A percentile compares a stretch with the other conserved stretches of the same genome.
Evolutionary conservation across 2,329 filamentous ascomycete species (phyloP).

Genomic region (Aspergillus quadrilineatus): DNA sequence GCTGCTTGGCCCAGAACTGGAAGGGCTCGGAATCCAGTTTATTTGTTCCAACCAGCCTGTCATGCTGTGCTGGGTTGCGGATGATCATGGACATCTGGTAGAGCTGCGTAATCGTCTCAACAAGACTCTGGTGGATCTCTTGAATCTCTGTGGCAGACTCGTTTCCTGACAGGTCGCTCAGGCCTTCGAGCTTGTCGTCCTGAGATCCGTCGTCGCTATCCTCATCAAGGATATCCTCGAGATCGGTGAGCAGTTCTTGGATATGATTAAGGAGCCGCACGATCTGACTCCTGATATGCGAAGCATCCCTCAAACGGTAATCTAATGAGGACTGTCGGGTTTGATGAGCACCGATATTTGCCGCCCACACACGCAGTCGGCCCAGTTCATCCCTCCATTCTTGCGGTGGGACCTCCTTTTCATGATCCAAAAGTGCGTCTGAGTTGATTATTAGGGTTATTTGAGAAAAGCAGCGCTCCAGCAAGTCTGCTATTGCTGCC

Average conservation of each 20-base stretch:
- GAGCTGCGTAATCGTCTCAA: background rate
- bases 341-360: conserved; percentile 34
- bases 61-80: background rate
- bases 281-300: conserved; percentile 17
- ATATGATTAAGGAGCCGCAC: background rate
- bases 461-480: too few species aligned
- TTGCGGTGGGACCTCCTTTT: background rate
- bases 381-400: conserved; percentile 24
- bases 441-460: too few species aligned
- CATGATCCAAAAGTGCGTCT: background rate
- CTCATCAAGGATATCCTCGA: background rate
- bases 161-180: background rate
- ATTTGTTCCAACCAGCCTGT: background rate
- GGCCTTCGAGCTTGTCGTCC: background rate
- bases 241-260: background rate
- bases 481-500: too few species aligned
- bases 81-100: conserved; percentile 4
- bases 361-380: conserved; percentile 29
- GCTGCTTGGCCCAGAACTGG: background rate
- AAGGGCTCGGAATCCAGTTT: background rate
- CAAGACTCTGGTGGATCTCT: background rate
- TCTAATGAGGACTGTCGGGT: conserved; percentile 30
- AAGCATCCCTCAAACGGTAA: conserved; percentile 30
- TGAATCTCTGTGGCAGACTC: background rate
- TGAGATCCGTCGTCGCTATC: background rate